phyloP scores from a whole-genome alignment of 2,329 filamentous ascomycete genomes.

The Penicillium sp. region DNA sequence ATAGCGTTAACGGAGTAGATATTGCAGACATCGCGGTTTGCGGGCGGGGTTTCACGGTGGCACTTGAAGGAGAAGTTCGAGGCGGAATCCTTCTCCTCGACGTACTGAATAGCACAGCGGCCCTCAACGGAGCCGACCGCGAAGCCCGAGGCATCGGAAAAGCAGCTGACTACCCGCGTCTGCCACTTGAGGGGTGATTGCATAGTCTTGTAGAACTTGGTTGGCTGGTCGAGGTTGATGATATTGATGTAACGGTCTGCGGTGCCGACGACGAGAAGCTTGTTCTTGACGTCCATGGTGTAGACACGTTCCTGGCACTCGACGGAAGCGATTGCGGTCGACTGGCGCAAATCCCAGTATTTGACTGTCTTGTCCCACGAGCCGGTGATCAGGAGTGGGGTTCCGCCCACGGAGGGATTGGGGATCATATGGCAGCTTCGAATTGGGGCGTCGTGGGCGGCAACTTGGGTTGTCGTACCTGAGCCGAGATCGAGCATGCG shows the following conservation, averaged over 20 bases:
- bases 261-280: constrained; percentile 85
- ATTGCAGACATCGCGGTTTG: constrained; percentile 68
- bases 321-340: constrained; percentile 46
- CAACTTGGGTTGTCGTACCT: constrained; percentile 64
- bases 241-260: constrained; percentile 97
- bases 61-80: constrained; percentile 99
- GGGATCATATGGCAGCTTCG: constrained; percentile 76
- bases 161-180: constrained; percentile 91
- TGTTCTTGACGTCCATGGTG: constrained; percentile 84
- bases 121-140: constrained; percentile 96
- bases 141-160: constrained; percentile 85
- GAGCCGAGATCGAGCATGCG: constrained; percentile 77
- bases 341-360: constrained; percentile 56
- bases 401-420: constrained; percentile 47
- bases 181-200: constrained; percentile 98
- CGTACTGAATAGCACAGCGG: constrained; percentile 95
- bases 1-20: constrained; percentile 97
- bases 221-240: constrained; percentile 82
- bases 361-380: constrained; percentile 59
- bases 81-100: constrained; percentile 88
- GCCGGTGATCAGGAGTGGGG: constrained; percentile 84
- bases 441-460: constrained; percentile 81
- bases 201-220: constrained; percentile 91
- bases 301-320: constrained; percentile 62
- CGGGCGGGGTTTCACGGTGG: constrained; percentile 75